Evolutionary conservation across 257 asterid species (phyloP).

Genomic region (Gentiana macrophylla): DNA sequence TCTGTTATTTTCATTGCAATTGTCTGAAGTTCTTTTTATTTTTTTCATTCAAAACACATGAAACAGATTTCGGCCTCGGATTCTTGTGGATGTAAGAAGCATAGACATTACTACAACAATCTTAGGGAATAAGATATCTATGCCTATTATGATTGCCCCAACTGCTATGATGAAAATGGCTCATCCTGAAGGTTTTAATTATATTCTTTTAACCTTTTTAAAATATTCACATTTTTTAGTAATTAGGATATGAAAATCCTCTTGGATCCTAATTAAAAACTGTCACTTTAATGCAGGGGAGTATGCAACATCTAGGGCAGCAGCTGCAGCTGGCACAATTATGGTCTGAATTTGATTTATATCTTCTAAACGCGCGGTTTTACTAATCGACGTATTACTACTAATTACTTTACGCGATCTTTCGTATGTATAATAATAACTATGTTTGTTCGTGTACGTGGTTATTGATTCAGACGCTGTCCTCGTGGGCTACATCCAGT

Average conservation of each 20-base stretch:
- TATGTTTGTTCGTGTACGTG: constrained; percentile 7
- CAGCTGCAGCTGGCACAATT: constrained; percentile 75
- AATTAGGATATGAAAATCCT: no score
- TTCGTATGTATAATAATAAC: not conserved
- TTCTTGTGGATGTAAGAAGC: constrained; percentile 66
- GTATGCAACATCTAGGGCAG: constrained; percentile 69
- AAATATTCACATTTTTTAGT: no score
- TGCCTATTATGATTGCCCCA: constrained; percentile 95
- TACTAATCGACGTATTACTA: not conserved
- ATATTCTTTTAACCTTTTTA: no score
- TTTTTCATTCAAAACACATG: not conserved
- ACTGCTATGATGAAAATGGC: constrained; percentile 95
- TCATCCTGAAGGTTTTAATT: constrained; percentile 59
- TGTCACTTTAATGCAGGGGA: constrained; percentile 46
- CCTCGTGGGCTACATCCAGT: constrained; percentile 65
- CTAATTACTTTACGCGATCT: not conserved
- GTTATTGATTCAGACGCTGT: constrained; percentile 42
- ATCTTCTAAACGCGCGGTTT: not conserved
- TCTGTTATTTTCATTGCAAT: not conserved
- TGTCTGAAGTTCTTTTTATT: no score
- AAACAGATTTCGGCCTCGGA: constrained; percentile 74
- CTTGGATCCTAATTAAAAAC: constrained; percentile 1
- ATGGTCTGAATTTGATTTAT: constrained; percentile 38
- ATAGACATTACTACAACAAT: constrained; percentile 47
- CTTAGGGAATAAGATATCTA: constrained; percentile 59